These are phyloP conservation scores for Cystoderma amianthinum DNA, from an alignment of 768 basidiomycete genomes.

Conservation along the genomic window DNA sequence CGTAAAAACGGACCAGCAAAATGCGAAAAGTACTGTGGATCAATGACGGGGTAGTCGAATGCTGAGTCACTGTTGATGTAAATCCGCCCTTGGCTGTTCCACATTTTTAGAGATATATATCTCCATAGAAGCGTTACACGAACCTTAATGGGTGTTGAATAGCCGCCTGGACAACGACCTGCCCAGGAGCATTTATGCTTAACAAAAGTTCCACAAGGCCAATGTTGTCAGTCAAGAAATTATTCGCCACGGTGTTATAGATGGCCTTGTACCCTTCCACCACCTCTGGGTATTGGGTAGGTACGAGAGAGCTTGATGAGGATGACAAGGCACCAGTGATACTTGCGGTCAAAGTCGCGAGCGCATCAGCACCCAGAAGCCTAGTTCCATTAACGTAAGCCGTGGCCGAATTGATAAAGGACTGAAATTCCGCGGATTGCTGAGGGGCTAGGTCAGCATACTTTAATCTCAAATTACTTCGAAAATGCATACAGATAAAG, in stretches of 20 bases:
- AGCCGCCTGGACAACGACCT: slow-evolving; percentile 51
- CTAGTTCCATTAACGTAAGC: slow-evolving; percentile 49
- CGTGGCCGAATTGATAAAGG: slow-evolving; percentile 58
- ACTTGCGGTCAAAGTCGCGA: slow-evolving; percentile 9
- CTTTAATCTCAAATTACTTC: too few species aligned
- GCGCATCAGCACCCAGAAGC: slow-evolving; percentile 26
- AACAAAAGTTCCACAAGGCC: slow-evolving; percentile 53
- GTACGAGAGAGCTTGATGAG: slow-evolving; percentile 28
- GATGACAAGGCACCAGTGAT: slow-evolving; percentile 17
- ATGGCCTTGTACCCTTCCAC: slow-evolving; percentile 47
- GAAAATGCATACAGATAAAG: slow-evolving; percentile 20
- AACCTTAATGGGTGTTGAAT: slow-evolving; percentile 57
- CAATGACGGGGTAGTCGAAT: slow-evolving; percentile 56
- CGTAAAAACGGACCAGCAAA: slow-evolving; percentile 30
- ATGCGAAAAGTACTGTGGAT: slow-evolving; percentile 60
- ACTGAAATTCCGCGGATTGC: slow-evolving; percentile 32
- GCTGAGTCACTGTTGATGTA: slow-evolving; percentile 53
- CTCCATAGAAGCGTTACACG: neutral
- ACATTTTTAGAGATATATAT: neutral
- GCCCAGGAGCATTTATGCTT: slow-evolving; percentile 22
- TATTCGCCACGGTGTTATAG: slow-evolving; percentile 34
- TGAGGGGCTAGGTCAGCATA: too few species aligned
- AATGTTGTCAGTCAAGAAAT: slow-evolving; percentile 27
- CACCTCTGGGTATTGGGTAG: slow-evolving; percentile 34
- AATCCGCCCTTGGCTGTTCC: slow-evolving; percentile 31